Percentiles rank a stretch among this genome's conserved stretches.
phyloP scores from a whole-genome alignment of 2,329 filamentous ascomycete genomes.

The Sarocladium brachiariae region DNA sequence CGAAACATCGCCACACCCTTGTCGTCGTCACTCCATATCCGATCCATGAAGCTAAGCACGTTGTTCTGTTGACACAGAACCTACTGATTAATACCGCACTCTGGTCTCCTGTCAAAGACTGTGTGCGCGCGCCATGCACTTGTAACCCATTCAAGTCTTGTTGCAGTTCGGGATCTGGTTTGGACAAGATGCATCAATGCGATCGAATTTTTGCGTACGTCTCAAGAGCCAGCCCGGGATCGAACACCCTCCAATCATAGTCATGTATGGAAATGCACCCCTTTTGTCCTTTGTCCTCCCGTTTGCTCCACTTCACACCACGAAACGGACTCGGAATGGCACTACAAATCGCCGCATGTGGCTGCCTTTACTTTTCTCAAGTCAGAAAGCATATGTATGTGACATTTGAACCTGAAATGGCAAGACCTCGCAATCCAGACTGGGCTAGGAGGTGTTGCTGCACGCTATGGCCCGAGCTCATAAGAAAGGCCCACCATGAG shows the following conservation, averaged over 20 bases:
- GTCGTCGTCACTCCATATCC: not conserved
- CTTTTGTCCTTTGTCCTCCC: not conserved
- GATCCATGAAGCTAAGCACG: not conserved
- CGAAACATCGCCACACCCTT: not conserved
- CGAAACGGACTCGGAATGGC: not conserved
- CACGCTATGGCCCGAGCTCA: not conserved
- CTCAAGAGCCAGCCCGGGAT: too few relatives aligned
- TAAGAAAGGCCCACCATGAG: not conserved
- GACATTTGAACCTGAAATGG: not conserved
- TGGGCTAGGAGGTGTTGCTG: conserved; percentile 1
- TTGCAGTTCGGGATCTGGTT: not conserved
- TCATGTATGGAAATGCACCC: not conserved
- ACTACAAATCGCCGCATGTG: conserved; percentile 1
- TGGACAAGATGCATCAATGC: conserved; percentile 1
- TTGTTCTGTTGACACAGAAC: not conserved
- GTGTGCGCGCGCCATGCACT: too few relatives aligned
- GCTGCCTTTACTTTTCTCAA: not conserved
- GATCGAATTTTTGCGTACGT: not conserved
- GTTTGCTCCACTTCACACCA: not conserved
- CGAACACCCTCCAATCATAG: too few relatives aligned
- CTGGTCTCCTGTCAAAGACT: too few relatives aligned
- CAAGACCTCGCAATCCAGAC: not conserved
- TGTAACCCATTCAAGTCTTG: not conserved
- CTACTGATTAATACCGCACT: not conserved
- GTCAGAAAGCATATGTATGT: not conserved